A percentile compares a stretch with the other conserved stretches of the same genome.
Conservation (phyloP, 345 rosid genomes). For the Durio zibethinus region DNA sequence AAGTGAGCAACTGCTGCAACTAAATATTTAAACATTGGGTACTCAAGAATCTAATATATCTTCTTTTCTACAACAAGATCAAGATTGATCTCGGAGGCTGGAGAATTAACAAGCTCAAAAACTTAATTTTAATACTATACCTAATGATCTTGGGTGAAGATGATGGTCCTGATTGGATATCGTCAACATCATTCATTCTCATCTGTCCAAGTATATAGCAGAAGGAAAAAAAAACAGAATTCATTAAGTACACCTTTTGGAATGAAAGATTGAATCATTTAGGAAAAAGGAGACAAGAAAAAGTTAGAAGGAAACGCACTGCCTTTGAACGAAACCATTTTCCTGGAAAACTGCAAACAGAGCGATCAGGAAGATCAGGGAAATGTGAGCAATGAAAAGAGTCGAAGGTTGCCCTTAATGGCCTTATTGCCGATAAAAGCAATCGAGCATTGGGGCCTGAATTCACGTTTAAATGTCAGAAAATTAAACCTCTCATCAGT, state of each 20-base stretch:
- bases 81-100: background rate
- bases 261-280: background rate
- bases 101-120: background rate
- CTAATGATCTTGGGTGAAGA: constrained; percentile 9
- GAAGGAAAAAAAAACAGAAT: background rate
- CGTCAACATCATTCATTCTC: constrained; percentile 14
- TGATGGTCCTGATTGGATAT: constrained; percentile 11
- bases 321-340: constrained; percentile 12
- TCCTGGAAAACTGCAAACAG: constrained; percentile 1
- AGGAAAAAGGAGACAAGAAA: background rate
- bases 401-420: background rate
- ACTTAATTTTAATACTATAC: background rate
- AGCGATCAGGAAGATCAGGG: background rate
- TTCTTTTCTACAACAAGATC: no score
- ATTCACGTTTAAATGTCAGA: background rate
- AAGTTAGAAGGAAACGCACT: background rate
- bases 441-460: constrained; percentile 31
- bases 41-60: no score
- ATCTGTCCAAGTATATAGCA: constrained; percentile 12
- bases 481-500: background rate
- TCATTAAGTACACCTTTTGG: background rate
- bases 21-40: no score
- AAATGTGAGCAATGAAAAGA: constrained; percentile 6
- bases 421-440: constrained; percentile 12
- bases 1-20: no score